Evolutionary conservation across 768 basidiomycete genomes (phyloP).

Genomic region (Fistulinella prunicolor): DNA sequence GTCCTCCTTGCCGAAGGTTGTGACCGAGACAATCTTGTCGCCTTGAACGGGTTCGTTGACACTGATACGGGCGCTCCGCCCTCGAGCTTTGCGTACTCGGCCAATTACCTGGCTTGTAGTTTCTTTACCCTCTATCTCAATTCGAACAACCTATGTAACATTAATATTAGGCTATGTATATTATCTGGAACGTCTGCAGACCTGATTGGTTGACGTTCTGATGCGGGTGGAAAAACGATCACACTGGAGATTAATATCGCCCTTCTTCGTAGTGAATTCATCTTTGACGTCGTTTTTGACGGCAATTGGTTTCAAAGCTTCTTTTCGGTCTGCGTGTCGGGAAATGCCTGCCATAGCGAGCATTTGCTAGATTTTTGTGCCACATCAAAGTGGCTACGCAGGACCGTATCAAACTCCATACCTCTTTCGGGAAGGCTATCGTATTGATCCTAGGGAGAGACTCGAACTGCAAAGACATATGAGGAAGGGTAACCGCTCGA

Average conservation of each 20-base stretch:
- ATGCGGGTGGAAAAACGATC: conserved; percentile 46
- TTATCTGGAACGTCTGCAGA: conserved; percentile 20
- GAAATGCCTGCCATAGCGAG: conserved; percentile 44
- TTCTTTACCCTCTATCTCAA: conserved; percentile 13
- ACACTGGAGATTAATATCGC: conserved; percentile 33
- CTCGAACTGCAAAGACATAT: conserved; percentile 17
- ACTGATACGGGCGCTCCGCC: conserved; percentile 37
- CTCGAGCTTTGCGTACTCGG: conserved; percentile 27
- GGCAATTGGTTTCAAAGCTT: conserved; percentile 45
- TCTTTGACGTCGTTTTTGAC: conserved; percentile 42
- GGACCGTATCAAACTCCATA: conserved; percentile 14
- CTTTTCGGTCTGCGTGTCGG: conserved; percentile 44
- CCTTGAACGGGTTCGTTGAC: conserved; percentile 23
- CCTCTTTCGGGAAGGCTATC: conserved; percentile 27
- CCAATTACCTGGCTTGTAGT: conserved; percentile 17
- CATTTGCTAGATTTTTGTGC: conserved; percentile 37
- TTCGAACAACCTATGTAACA: conserved; percentile 17
- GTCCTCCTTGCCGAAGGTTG: conserved; percentile 50
- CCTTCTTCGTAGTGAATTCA: conserved; percentile 28
- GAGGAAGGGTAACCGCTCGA: conserved; percentile 29
- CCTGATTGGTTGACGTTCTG: conserved; percentile 37
- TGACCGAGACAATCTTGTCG: conserved; percentile 34
- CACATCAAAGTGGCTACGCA: background rate
- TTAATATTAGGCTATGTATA: background rate
- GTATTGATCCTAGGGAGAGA: conserved; percentile 24